Conservation (phyloP, 305 asterid genomes). For the Plantago rigida region DNA sequence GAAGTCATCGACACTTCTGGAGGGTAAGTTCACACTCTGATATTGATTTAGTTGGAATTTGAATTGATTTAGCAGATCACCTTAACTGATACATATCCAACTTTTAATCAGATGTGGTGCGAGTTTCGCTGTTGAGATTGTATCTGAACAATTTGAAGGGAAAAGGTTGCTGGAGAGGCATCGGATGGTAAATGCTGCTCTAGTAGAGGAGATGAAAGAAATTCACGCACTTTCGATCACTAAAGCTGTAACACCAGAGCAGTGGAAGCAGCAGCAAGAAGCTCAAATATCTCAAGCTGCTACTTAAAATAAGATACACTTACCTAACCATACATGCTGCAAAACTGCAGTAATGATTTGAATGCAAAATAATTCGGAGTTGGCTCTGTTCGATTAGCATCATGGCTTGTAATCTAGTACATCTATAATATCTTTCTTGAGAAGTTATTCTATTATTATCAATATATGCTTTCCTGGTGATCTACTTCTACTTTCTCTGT, state of each 20-base stretch:
- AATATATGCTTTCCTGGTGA: too few species aligned
- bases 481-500: too few species aligned
- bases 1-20: conserved; percentile 75
- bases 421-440: not conserved
- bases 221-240: conserved; percentile 85
- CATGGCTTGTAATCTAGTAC: conserved; percentile 3
- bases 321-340: not conserved
- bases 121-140: conserved; percentile 57
- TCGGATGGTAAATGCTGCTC: conserved; percentile 64
- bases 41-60: not conserved
- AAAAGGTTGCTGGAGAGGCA: conserved; percentile 85
- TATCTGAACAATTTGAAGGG: conserved; percentile 66
- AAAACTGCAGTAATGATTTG: conserved; percentile 3
- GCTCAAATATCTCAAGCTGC: conserved; percentile 34
- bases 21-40: conserved; percentile 44
- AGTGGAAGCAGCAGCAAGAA: conserved; percentile 46
- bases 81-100: not conserved
- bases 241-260: conserved; percentile 68
- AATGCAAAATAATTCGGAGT: not conserved
- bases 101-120: conserved; percentile 69
- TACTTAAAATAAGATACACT: conserved; percentile 18
- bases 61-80: not conserved
- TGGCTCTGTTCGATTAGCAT: not conserved
- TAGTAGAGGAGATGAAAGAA: conserved; percentile 65
- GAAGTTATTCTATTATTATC: not conserved